phyloP scores from a whole-genome alignment of 2,329 filamentous ascomycete species.

The Monosporascus sp. region DNA sequence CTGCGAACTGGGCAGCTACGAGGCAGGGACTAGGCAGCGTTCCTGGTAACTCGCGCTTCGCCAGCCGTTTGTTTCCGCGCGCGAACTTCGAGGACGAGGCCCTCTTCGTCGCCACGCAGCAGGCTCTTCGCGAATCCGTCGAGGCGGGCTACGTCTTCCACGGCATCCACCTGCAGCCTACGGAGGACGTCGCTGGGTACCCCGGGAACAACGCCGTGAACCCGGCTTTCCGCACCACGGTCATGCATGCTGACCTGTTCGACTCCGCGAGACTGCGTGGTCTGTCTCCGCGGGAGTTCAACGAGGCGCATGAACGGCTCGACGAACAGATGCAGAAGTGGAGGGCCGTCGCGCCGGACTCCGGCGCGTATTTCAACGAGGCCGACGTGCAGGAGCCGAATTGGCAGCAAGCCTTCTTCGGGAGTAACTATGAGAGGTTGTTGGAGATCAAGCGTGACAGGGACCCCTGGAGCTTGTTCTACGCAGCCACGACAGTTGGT shows the following conservation, averaged over 20 bases:
- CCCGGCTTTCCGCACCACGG: constrained; percentile 38
- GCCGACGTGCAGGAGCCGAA: constrained; percentile 42
- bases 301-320: constrained; percentile 14
- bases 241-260: constrained; percentile 28
- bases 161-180: constrained; percentile 27
- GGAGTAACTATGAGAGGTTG: constrained; percentile 37
- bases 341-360: constrained; percentile 32
- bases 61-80: constrained; percentile 27
- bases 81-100: constrained; percentile 18
- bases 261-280: constrained; percentile 15
- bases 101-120: constrained; percentile 20
- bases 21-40: constrained; percentile 19
- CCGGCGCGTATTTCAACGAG: constrained; percentile 47
- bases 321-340: constrained; percentile 18
- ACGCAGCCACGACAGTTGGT: neutral
- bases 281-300: constrained; percentile 15
- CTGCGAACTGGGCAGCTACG: constrained; percentile 24
- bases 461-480: constrained; percentile 17
- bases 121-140: constrained; percentile 29
- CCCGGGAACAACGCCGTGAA: constrained; percentile 31
- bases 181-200: constrained; percentile 25
- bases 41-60: constrained; percentile 25
- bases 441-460: constrained; percentile 40
- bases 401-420: constrained; percentile 43
- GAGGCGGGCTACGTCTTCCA: constrained; percentile 31